Base-by-base conservation (phyloP, 1,284 basidiomycete species). In the Melanopsichium pennsylvanicum region DNA sequence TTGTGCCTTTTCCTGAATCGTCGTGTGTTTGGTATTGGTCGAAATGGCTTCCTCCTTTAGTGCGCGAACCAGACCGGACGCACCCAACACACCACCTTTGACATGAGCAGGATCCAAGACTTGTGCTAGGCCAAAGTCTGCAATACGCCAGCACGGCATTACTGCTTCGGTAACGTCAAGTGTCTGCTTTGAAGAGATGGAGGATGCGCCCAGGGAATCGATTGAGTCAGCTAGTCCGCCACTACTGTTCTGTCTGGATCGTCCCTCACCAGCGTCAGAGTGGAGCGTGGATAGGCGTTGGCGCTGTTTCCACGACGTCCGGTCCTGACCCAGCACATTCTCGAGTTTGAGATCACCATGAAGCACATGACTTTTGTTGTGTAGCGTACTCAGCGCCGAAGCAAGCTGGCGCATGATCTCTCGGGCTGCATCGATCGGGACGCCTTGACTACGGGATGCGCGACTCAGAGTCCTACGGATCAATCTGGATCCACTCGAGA, bases 371-470 rank as follows among this genome's bases (percentile, higher is more conserved):
- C 88, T 89, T 40, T 87, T 86, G 62, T 89, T 87, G 81, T 97
- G 94, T 74, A 98, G 83, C 80, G 93, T 94, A 51, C 87, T 85
- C 69, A 97, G 84, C 11, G 92, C 94, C 39, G 88, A 85, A 27
- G 93, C 91, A 54, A 97, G 87, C 82, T 96, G 93, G 41, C 89
- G 86, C 80, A 97, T 94, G 85, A 93, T 89, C 83, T 89, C 90
- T 45, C 91, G 88, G 0, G 88, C 90, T 56, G 91, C 58, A 34
- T 52, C 49, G 21, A 82, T 51, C 18, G 71, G 68, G 2, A 77
- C 31, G 35, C 75, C 75, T 21, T 64, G 68, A 31, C 70, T 73
- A 29, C 70, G 59, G 10, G 56, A 23, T 4, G 38, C 21, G 13
- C 34, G 34, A 55, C 68, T 64, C 25, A 25, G 46, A 8, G 64